Evolutionary conservation across 2,329 filamentous ascomycete species (phyloP), one percentile per base, ranked within the genome.

Genomic region (Botrytis squamosa): DNA sequence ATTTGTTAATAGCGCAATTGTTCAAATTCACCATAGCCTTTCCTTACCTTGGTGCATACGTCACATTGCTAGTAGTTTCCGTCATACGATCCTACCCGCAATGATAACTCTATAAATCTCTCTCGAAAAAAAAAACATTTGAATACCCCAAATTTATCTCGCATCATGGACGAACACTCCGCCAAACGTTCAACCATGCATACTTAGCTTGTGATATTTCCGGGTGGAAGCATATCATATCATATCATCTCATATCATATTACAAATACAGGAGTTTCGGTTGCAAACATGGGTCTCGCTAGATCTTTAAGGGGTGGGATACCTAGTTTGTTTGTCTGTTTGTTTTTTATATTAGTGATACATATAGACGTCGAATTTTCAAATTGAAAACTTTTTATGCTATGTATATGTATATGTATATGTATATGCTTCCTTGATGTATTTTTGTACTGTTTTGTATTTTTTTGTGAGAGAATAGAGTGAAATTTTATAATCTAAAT

Each of bases 251-350:
- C 29, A 29, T 29, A 42, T 10, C 25, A 55, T 16, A 55, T 68
- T 29, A 22, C 46, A 68, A 57, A 29, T 55, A 36, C 40, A 55
- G 65, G 65, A 55, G 65, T 68, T 68, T 68, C 20, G 65, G 46
- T 68, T 40, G 65, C 49, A 67, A 38, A 33, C 65, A 57, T 25
- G 38, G 49, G 38, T 40, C n/a, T 66, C 12, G 46, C 40, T 46
- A 33, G 16, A 29, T 49, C 8, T 67, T 55, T 33, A 29, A n/a
- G 38, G 49, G n/a, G 18, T 33, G 49, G 36, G 49, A 69, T 69
- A 49, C 64, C 42, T 49, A 49, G 42, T 66, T 69, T 46, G 44
- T 4, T 46, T 22, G 44, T 4, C 20, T 22, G 44, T 46, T 44
- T 33, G 18, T 16, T 68, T 46, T 18, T 20, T 22, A n/a, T 12